A percentile compares a stretch with the other conserved stretches of the same genome.
Evolutionary conservation across 306 rosid species (phyloP).

Genomic region (Luffa acutangula): DNA sequence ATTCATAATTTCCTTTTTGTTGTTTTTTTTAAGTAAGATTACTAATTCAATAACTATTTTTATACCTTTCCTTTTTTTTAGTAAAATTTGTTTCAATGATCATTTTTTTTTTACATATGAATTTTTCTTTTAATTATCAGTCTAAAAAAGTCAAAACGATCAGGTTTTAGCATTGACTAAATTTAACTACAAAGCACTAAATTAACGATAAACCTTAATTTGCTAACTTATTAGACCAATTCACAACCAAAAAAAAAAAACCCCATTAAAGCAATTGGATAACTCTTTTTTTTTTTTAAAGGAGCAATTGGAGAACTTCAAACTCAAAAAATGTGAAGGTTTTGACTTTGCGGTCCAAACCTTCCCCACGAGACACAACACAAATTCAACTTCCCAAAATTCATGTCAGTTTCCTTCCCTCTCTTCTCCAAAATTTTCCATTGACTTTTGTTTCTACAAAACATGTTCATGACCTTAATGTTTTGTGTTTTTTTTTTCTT

Average conservation of each 20-base stretch:
- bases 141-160: not conserved
- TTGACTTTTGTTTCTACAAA: not conserved
- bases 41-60: not conserved
- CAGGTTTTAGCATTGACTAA: not conserved
- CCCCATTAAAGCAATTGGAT: not conserved
- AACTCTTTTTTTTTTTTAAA: no score
- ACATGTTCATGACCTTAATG: not conserved
- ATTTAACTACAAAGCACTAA: not conserved
- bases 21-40: not conserved
- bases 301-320: not conserved
- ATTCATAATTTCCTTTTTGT: not conserved
- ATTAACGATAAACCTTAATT: slow-evolving; percentile 14
- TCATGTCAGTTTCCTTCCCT: not conserved
- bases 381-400: not conserved
- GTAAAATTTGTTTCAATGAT: not conserved
- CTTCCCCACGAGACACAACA: not conserved
- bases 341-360: slow-evolving; percentile 1
- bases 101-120: not conserved
- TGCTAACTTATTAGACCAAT: not conserved
- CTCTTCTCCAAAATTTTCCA: no score
- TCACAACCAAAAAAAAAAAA: not conserved
- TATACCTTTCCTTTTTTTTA: not conserved
- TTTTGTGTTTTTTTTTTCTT: not conserved
- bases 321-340: not conserved
- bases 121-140: not conserved